A percentile compares a stretch with the other conserved stretches of the same genome.
Evolutionary conservation across 164 flowering plant genomes (phyloP).

Genomic region (Dillenia turbinata): DNA sequence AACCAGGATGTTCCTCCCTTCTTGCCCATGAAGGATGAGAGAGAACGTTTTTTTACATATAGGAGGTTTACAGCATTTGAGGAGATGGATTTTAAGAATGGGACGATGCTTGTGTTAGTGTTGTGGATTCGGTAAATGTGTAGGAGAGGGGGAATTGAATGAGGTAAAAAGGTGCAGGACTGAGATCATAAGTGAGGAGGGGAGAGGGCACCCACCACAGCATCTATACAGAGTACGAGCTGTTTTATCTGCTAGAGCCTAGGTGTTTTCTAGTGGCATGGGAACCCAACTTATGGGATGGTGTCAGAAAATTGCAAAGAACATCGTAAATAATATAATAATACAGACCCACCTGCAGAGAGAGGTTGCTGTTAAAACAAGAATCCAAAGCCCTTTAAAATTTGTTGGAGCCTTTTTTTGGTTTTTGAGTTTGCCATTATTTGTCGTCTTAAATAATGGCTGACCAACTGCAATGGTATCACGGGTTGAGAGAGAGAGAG

Average conservation of each 20-base stretch:
- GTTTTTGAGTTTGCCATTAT: constrained; percentile 6
- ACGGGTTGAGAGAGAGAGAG: constrained; percentile 21
- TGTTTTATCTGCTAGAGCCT: constrained; percentile 16
- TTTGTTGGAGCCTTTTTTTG: not conserved
- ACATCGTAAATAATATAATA: constrained; percentile 8
- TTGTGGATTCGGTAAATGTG: not conserved
- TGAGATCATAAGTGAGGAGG: constrained; percentile 1
- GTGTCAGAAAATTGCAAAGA: constrained; percentile 21
- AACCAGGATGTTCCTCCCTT: constrained; percentile 55
- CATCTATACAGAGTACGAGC: constrained; percentile 16
- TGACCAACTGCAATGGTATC: constrained; percentile 25
- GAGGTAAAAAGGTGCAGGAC: constrained; percentile 1
- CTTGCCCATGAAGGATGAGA: constrained; percentile 35
- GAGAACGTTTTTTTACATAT: constrained; percentile 9
- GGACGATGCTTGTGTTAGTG: not conserved
- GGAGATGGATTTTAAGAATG: not conserved
- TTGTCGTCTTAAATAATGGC: constrained; percentile 9
- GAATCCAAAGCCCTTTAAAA: constrained; percentile 24
- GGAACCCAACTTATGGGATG: constrained; percentile 3
- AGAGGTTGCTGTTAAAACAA: constrained; percentile 7
- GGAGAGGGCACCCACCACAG: not conserved
- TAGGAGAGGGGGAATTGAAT: not conserved
- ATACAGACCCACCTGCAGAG: not conserved
- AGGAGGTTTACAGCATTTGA: constrained; percentile 1
- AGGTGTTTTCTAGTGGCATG: constrained; percentile 23